A percentile compares a stretch with the other conserved stretches of the same genome.
These are phyloP conservation scores for Aspergillus pseudoviridinutans DNA, from an alignment of 2,329 filamentous ascomycete genomes.

Conservation along the genomic window DNA sequence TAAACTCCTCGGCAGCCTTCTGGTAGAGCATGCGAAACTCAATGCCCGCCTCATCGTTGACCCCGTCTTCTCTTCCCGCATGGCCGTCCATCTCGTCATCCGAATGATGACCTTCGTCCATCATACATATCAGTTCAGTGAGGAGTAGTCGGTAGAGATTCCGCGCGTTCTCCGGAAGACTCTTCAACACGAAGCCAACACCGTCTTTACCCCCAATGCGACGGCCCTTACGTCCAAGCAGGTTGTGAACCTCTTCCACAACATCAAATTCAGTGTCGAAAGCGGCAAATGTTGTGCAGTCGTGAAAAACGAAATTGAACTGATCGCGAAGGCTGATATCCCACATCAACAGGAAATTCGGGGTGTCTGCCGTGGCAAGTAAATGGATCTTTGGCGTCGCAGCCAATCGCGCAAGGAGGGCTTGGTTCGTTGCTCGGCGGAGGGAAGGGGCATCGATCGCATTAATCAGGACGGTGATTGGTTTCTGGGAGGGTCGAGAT, in stretches of 20 bases:
- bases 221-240: constrained; percentile 75
- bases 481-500: constrained; percentile 35
- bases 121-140: constrained; percentile 71
- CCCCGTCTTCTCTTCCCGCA: constrained; percentile 21
- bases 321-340: constrained; percentile 78
- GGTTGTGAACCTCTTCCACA: constrained; percentile 84
- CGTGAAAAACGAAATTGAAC: constrained; percentile 86
- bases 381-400: constrained; percentile 68
- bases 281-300: constrained; percentile 82
- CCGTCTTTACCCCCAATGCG: constrained; percentile 86
- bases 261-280: constrained; percentile 73
- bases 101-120: constrained; percentile 49
- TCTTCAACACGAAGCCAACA: constrained; percentile 84
- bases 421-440: constrained; percentile 66
- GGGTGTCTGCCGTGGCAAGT: constrained; percentile 79
- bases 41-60: constrained; percentile 56
- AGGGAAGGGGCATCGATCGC: constrained; percentile 79
- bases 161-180: constrained; percentile 85
- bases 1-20: constrained; percentile 94
- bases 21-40: constrained; percentile 92
- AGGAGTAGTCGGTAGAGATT: constrained; percentile 82
- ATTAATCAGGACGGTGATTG: constrained; percentile 71
- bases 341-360: constrained; percentile 85
- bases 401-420: constrained; percentile 71
- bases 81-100: constrained; percentile 49